Evolutionary conservation across 1,139 yeast genomes (phyloP).

Genomic region (Candida glucosophila): DNA sequence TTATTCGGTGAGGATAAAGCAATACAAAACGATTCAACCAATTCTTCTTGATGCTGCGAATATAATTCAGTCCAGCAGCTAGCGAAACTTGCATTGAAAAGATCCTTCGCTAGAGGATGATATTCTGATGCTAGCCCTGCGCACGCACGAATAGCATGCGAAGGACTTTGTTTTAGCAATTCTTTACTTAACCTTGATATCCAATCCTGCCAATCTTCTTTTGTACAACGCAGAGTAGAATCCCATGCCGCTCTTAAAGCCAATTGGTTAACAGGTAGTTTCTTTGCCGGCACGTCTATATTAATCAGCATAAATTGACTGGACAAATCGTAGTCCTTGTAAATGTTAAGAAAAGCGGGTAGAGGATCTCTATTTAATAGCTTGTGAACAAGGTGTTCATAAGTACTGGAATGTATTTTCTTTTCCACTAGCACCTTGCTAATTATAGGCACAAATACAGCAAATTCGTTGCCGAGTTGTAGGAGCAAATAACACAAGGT

Average conservation of each 20-base stretch:
- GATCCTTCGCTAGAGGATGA: conserved; percentile 80
- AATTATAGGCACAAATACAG: conserved; percentile 81
- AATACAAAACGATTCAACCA: conserved; percentile 75
- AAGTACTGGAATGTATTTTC: conserved; percentile 62
- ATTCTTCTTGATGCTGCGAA: conserved; percentile 86
- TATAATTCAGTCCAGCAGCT: conserved; percentile 94
- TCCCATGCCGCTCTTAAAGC: conserved; percentile 86
- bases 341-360: conserved; percentile 69
- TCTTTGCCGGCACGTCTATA: conserved; percentile 62
- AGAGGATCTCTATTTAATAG: conserved; percentile 82
- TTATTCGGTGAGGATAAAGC: conserved; percentile 87
- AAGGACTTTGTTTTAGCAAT: conserved; percentile 83
- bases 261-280: conserved; percentile 72
- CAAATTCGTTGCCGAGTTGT: conserved; percentile 78
- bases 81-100: conserved; percentile 91
- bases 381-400: conserved; percentile 74
- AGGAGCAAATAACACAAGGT: conserved; percentile 71
- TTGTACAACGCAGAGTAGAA: conserved; percentile 77
- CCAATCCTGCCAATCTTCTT: conserved; percentile 99
- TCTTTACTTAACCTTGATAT: conserved; percentile 79
- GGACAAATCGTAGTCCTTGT: conserved; percentile 49
- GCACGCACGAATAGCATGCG: conserved; percentile 91
- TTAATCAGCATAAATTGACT: conserved; percentile 53
- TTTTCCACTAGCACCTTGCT: conserved; percentile 59
- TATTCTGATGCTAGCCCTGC: conserved; percentile 84